Evolutionary conservation across 2,329 filamentous ascomycete species (phyloP), one percentile per base, ranked within the genome.

Genomic region (Phaeosphaeriaceae sp.): DNA sequence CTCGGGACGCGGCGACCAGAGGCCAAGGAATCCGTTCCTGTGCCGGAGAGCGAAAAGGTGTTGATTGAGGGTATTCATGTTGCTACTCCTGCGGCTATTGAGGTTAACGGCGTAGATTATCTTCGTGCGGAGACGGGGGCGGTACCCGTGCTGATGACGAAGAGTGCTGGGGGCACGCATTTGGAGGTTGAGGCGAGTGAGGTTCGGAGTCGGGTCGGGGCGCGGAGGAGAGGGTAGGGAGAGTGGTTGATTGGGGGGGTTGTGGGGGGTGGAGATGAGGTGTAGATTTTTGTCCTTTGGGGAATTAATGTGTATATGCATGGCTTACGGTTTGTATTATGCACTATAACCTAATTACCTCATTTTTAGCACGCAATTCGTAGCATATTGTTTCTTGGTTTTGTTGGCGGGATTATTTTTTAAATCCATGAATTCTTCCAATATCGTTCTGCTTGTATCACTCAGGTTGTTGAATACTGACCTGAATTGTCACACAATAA

Each of bases 1-100:
- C 68, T 76, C 13, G 78, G 78, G 33, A 80, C 78, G n/a, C 56
- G 53, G 11, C 66, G 60, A 32, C 47, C 60, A 1, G 58, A 63
- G 35, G 54, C 51, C 33, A 58, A 54, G 32, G 50, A 63, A 18
- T 43, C 56, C 3, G 54, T 58, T 2, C 47, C 57, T 3, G 65
- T 64, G 41, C 54, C n/a, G 23, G 23, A 7, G 7, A 26, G 66
- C 26, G 67, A 71, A 30, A 59, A 66, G 47, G 66, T 71, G 8
- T 44, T 71, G 3, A 57, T 72, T 9, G 68, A 72, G 54, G 70
- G 70, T 16, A 71, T 58, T 7, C 54, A 66, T 42, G 62, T 72
- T 18, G 53, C 56, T 16, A 71, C 69, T 20, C 67, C 67, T 30
- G 63, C 60, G 16, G 58, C 61, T 21, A 50, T 53, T n/a, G 44